Evolutionary conservation across 163 green algal genomes (phyloP).

Genomic region (Smithsoniella earleae): DNA sequence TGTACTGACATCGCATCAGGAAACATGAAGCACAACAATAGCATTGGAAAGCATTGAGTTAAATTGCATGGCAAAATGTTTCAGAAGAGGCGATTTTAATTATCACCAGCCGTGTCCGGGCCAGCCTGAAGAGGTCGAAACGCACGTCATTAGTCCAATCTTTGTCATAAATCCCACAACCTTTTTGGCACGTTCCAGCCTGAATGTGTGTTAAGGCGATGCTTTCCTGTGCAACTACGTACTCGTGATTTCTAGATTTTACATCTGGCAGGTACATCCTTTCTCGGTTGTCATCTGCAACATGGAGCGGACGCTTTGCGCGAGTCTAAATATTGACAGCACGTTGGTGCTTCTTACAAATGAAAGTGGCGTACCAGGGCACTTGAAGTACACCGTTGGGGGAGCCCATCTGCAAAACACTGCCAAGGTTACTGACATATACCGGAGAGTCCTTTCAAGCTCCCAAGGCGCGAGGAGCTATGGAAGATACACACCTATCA

Average conservation of each 20-base stretch:
- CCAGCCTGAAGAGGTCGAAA: background rate
- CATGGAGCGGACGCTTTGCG: background rate
- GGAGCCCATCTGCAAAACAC: background rate
- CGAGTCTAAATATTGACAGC: too few relatives aligned
- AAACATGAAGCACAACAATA: background rate
- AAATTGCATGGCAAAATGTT: too few relatives aligned
- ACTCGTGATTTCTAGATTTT: background rate
- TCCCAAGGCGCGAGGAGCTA: background rate
- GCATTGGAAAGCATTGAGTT: background rate
- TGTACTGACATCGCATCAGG: too few relatives aligned
- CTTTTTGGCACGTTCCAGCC: background rate
- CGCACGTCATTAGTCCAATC: background rate
- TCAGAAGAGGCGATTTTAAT: too few relatives aligned
- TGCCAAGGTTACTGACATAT: background rate
- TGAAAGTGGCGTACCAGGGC: background rate
- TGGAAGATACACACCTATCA: background rate
- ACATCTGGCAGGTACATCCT: background rate
- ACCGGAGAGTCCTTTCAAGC: background rate
- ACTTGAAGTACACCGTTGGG: constrained; percentile 5
- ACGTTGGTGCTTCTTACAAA: too few relatives aligned
- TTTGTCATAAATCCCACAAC: constrained; percentile 7
- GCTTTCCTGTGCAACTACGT: background rate
- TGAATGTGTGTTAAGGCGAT: constrained; percentile 12
- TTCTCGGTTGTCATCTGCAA: constrained; percentile 20
- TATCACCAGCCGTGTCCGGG: too few relatives aligned